These are phyloP conservation scores for Spathaspora girioi DNA, from an alignment of 805 yeast species.

Conservation along the genomic window DNA sequence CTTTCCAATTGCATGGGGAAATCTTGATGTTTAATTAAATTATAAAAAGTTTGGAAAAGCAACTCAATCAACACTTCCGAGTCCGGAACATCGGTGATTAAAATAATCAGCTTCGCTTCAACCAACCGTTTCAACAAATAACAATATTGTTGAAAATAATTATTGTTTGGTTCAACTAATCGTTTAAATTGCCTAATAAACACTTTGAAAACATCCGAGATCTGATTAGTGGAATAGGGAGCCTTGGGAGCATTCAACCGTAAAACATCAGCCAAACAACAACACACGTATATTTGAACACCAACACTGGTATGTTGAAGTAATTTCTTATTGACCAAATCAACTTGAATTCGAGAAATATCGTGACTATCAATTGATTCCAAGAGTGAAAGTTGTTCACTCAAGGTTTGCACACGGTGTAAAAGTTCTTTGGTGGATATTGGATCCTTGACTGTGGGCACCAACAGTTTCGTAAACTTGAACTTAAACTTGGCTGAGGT, in stretches of 20 bases:
- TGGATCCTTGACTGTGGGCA: conserved; percentile 54
- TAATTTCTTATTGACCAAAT: conserved; percentile 56
- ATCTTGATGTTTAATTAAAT: conserved; percentile 31
- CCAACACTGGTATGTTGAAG: conserved; percentile 61
- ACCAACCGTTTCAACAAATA: conserved; percentile 66
- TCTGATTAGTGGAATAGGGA: conserved; percentile 66
- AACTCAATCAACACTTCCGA: conserved; percentile 50
- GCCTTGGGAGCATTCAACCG: conserved; percentile 87
- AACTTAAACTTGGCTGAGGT: conserved; percentile 1
- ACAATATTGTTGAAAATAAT: conserved; percentile 59
- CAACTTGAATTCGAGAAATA: conserved; percentile 40
- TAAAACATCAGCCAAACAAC: conserved; percentile 72
- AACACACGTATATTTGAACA: conserved; percentile 64
- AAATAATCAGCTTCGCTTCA: conserved; percentile 69
- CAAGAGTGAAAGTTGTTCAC: conserved; percentile 58
- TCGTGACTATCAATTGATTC: conserved; percentile 45
- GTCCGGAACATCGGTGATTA: conserved; percentile 71
- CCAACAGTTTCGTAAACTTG: conserved; percentile 42
- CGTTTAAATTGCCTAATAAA: conserved; percentile 60
- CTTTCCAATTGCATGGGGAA: conserved; percentile 56
- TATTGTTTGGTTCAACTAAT: conserved; percentile 51
- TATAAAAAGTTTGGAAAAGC: conserved; percentile 63
- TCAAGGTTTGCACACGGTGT: conserved; percentile 51
- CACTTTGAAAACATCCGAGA: conserved; percentile 62
- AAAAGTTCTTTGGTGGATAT: conserved; percentile 63